Conservation (phyloP, 192 early-diverging fungal species). For the Gryganskiella cystojenkinii region DNA sequence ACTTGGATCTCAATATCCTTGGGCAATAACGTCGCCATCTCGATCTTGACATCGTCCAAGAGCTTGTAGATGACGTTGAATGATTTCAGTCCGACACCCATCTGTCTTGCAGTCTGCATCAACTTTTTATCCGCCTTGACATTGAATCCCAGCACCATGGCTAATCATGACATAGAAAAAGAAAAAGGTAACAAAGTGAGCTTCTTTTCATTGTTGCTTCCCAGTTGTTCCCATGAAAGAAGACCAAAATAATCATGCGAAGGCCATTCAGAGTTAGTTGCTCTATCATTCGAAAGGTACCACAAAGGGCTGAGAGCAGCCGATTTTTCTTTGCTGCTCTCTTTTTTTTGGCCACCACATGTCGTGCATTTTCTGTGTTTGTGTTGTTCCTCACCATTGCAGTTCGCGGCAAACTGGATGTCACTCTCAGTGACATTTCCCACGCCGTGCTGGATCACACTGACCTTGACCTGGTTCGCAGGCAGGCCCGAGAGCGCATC, state of each 20-base stretch:
- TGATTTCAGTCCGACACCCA: constrained; percentile 72
- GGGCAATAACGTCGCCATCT: constrained; percentile 79
- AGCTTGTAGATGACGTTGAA: constrained; percentile 93
- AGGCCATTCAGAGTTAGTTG: not conserved
- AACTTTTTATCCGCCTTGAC: constrained; percentile 85
- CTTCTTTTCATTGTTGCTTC: not conserved
- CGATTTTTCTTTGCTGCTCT: too few relatives aligned
- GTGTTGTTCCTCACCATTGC: constrained; percentile 45
- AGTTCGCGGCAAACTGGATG: constrained; percentile 75
- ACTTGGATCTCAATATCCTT: constrained; percentile 81
- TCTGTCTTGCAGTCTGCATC: constrained; percentile 64
- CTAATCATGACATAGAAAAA: constrained; percentile 24
- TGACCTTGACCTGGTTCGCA: constrained; percentile 76
- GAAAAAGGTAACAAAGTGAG: not conserved
- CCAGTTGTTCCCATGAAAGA: not conserved
- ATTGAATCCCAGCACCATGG: constrained; percentile 88
- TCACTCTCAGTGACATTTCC: constrained; percentile 91
- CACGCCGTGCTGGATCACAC: constrained; percentile 83
- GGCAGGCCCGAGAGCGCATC: constrained; percentile 83
- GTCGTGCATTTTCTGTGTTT: too few relatives aligned
- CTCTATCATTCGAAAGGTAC: too few relatives aligned
- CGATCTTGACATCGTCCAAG: constrained; percentile 89
- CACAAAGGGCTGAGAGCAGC: too few relatives aligned
- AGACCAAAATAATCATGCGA: not conserved
- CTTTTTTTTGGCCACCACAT: too few relatives aligned